Evolutionary conservation across 768 basidiomycete genomes (phyloP).

Genomic region (Krasilnikovozyma curviuscula): DNA sequence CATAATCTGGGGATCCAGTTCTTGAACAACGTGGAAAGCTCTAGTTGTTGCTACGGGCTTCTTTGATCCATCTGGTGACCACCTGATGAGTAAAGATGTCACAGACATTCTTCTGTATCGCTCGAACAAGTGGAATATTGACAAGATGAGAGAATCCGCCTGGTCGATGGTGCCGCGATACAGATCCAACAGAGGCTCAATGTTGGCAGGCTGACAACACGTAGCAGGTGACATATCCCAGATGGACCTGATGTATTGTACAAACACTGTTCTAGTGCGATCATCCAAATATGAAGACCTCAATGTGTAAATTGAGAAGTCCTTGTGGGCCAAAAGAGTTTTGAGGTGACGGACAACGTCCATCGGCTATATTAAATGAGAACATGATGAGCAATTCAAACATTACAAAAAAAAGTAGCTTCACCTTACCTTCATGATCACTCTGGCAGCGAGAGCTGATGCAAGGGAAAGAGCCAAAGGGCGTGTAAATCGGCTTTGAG

Average conservation of each 20-base stretch:
- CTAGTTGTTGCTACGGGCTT: slow-evolving; percentile 29
- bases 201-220: slow-evolving; percentile 65
- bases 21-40: slow-evolving; percentile 46
- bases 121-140: slow-evolving; percentile 64
- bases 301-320: slow-evolving; percentile 38
- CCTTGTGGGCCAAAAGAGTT: slow-evolving; percentile 47
- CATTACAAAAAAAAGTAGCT: not conserved
- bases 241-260: slow-evolving; percentile 40
- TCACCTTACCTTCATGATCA: slow-evolving; percentile 43
- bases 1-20: slow-evolving; percentile 46
- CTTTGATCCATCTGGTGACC: slow-evolving; percentile 41
- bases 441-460: slow-evolving; percentile 27
- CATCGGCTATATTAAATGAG: slow-evolving; percentile 46
- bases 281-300: too few species aligned
- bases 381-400: too few species aligned
- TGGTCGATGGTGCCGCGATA: slow-evolving; percentile 54
- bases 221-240: slow-evolving; percentile 61
- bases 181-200: slow-evolving; percentile 52
- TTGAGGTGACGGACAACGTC: slow-evolving; percentile 59
- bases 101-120: slow-evolving; percentile 45
- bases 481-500: slow-evolving; percentile 38
- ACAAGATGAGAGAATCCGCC: slow-evolving; percentile 47
- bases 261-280: too few species aligned
- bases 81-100: slow-evolving; percentile 41
- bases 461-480: slow-evolving; percentile 31